Percentiles rank a stretch among this genome's conserved stretches.
phyloP scores from a whole-genome alignment of 352 stramenopile species.

The Phytophthora colocasiae region DNA sequence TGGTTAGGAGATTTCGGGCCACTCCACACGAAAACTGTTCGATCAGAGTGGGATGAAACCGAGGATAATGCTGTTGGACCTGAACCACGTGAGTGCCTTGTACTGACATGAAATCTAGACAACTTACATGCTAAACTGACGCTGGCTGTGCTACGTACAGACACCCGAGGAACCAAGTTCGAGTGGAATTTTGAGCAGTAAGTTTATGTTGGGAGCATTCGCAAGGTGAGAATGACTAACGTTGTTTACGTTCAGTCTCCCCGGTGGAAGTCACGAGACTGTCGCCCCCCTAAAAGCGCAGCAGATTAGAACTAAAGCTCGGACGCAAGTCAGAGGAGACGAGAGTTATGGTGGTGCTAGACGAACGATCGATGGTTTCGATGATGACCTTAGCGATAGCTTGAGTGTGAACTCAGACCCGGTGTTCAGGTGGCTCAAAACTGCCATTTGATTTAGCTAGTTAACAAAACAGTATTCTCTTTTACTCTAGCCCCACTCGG shows the following conservation, averaged over 20 bases:
- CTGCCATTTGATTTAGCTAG: constrained; percentile 39
- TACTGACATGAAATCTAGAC: background rate
- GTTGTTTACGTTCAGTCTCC: constrained; percentile 26
- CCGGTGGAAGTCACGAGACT: constrained; percentile 19
- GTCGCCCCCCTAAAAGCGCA: constrained; percentile 1
- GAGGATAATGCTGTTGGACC: constrained; percentile 31
- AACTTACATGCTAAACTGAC: background rate
- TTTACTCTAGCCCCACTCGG: constrained; percentile 22
- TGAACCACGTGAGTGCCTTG: constrained; percentile 25
- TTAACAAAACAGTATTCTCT: constrained; percentile 11
- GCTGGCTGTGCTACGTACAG: constrained; percentile 7
- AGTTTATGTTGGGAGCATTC: constrained; percentile 3
- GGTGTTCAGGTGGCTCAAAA: constrained; percentile 69
- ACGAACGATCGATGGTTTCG: constrained; percentile 11
- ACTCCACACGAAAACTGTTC: constrained; percentile 76
- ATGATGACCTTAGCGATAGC: constrained; percentile 38
- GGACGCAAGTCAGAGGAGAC: constrained; percentile 7
- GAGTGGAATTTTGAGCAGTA: constrained; percentile 79
- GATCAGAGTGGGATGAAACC: constrained; percentile 50
- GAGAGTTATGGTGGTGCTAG: constrained; percentile 11
- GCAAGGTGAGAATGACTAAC: background rate
- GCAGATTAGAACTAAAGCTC: background rate
- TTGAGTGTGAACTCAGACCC: constrained; percentile 55
- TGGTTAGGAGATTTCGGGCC: constrained; percentile 83
- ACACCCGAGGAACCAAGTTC: constrained; percentile 30